Base-by-base conservation (phyloP, 495 filamentous ascomycete genomes). In the Podospora pseudoanserina region DNA sequence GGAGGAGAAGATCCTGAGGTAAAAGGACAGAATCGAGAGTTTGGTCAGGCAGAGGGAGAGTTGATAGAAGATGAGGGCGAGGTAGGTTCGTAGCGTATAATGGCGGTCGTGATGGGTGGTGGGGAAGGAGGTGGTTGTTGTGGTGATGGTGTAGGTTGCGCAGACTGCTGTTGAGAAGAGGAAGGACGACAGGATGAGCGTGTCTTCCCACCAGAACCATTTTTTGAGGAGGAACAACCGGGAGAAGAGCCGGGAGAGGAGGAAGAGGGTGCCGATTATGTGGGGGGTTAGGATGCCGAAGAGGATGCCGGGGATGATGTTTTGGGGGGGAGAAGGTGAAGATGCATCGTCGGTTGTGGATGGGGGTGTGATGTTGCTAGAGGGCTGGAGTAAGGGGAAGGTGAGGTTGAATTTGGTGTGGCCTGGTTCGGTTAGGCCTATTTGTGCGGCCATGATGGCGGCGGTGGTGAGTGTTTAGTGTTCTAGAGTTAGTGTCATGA, bases 11-110 rank as follows among this genome's bases (percentile, higher is more conserved):
- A 81, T 80, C 49, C 79, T 77, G 34, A 79, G 71, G 74, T 81
- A 80, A 65, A 80, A 80, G 26, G 77, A 67, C 58, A 81, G 71
- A 23, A 79, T 76, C 66, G 76, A 78, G 65, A 80, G 73, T 70
- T 81, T 81, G 16, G 76, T 81, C 7, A 80, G 67, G 70, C 74
- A 73, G 19, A 81, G 71, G 55, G 71, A 73, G 9, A 78, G 72
- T 67, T 81, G 79, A 67, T 81, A 79, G 60, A 73, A 69, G 58
- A 75, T 70, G 18, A 73, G 68, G n/a, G 71, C 64, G 4, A 69
- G 65, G 68, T 77, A 76, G 26, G 71, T 70, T 63, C 72, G 72
- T 53, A 74, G 27, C 60, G 59, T 58, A 11, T 19, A 58, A 11
- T 19, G 4, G n/a, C 0, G 9, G 55, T 58, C 55, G 18, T 20